Evolutionary conservation across 2,329 filamentous ascomycete species (phyloP).

Genomic region (Boeremia exigua): DNA sequence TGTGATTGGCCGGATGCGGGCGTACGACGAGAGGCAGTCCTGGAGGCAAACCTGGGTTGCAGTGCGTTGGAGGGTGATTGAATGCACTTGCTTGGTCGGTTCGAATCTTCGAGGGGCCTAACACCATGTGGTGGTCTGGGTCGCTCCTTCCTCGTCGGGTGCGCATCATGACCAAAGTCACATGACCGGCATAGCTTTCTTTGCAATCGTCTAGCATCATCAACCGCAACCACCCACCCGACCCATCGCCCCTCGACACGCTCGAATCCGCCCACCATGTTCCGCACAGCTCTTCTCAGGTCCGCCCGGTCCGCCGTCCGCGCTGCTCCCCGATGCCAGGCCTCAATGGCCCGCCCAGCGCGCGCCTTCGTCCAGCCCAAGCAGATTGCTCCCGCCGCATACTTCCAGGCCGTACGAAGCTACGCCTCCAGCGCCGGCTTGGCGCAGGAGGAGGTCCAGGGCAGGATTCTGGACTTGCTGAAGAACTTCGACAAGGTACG

Average conservation of each 20-base stretch:
- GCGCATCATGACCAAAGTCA: conserved; percentile 3
- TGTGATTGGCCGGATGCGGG: conserved; percentile 43
- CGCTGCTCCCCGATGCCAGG: conserved; percentile 50
- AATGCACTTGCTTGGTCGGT: not conserved
- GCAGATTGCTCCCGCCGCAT: conserved; percentile 66
- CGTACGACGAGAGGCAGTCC: conserved; percentile 19
- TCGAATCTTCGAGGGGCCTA: not conserved
- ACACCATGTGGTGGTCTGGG: not conserved
- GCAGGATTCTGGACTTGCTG: conserved; percentile 88
- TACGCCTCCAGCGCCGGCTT: conserved; percentile 86
- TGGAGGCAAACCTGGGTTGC: conserved; percentile 18
- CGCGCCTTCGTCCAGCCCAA: conserved; percentile 67
- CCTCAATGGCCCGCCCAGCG: conserved; percentile 64
- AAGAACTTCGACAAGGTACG: conserved; percentile 96
- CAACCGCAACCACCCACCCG: conserved; percentile 20
- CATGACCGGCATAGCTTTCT: conserved; percentile 18
- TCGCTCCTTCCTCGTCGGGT: conserved; percentile 1
- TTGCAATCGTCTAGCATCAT: conserved; percentile 33
- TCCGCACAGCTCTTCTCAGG: conserved; percentile 85
- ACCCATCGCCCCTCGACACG: conserved; percentile 28
- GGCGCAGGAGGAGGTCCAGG: conserved; percentile 83
- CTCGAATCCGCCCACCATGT: conserved; percentile 67
- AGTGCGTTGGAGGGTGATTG: not conserved
- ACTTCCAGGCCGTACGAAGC: conserved; percentile 75
- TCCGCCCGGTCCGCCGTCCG: conserved; percentile 65